Evolutionary conservation across 805 yeast genomes (phyloP).

Genomic region (Myxozyma nipponensis): DNA sequence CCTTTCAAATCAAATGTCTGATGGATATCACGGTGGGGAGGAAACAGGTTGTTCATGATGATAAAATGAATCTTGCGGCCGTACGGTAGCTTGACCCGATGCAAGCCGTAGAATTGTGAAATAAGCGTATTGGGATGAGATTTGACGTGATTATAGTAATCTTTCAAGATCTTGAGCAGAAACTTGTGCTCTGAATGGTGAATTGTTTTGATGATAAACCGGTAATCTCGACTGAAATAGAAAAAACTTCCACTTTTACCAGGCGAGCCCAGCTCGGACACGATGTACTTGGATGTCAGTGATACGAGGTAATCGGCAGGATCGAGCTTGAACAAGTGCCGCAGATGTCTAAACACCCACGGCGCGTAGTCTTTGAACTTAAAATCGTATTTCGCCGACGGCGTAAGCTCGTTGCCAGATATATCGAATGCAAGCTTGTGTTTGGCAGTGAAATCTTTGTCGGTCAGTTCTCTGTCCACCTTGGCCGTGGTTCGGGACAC

Average conservation of each 20-base stretch:
- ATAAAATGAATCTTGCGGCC: constrained; percentile 81
- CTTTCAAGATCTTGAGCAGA: constrained; percentile 64
- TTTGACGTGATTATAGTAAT: constrained; percentile 76
- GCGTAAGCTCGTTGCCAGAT: constrained; percentile 78
- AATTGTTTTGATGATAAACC: constrained; percentile 92
- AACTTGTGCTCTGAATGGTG: constrained; percentile 90
- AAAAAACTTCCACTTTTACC: constrained; percentile 97
- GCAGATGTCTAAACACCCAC: constrained; percentile 81
- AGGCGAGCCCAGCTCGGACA: constrained; percentile 89
- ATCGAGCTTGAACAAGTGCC: constrained; percentile 78
- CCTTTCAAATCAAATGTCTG: constrained; percentile 89
- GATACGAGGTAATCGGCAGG: constrained; percentile 95
- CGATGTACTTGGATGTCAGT: constrained; percentile 84
- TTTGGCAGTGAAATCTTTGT: constrained; percentile 63
- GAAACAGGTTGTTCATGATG: constrained; percentile 95
- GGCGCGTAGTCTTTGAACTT: constrained; percentile 97
- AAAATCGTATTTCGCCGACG: constrained; percentile 91
- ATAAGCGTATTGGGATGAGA: constrained; percentile 81
- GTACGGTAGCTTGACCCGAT: constrained; percentile 84
- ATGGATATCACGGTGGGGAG: constrained; percentile 86
- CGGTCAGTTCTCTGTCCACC: constrained; percentile 65
- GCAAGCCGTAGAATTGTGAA: constrained; percentile 95
- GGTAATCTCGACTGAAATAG: constrained; percentile 88
- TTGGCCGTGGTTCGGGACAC: constrained; percentile 86
- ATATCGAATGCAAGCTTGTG: constrained; percentile 84